A percentile compares a stretch with the other conserved stretches of the same genome.
Evolutionary conservation across 768 basidiomycete genomes (phyloP).

Genomic region (Atractiella rhizophila): DNA sequence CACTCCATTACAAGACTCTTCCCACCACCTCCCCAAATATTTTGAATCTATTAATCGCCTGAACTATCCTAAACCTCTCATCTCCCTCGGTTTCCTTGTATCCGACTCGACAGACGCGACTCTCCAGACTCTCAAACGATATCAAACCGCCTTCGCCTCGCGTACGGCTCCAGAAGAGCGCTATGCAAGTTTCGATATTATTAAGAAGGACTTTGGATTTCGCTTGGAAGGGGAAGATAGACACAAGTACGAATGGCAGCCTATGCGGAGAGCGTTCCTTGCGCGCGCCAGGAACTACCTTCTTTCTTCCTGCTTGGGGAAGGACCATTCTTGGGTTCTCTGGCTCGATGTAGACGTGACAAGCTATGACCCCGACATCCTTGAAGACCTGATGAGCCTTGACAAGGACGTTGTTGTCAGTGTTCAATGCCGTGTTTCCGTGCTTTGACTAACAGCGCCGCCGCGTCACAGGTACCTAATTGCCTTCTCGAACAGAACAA

Average conservation of each 20-base stretch:
- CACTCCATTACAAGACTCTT: conserved; percentile 6
- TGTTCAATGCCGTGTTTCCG: too few species aligned
- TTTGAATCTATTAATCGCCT: conserved; percentile 3
- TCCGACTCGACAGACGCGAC: conserved; percentile 5
- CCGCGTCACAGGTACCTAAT: neutral
- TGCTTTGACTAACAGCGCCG: neutral
- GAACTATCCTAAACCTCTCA: conserved; percentile 1
- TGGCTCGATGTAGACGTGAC: conserved; percentile 10
- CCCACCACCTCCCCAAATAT: conserved; percentile 5
- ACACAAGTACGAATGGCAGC: conserved; percentile 7
- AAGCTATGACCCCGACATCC: conserved; percentile 5
- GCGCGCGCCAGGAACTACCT: conserved; percentile 7
- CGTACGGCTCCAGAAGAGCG: neutral
- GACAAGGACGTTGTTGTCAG: conserved; percentile 3
- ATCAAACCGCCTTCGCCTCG: neutral
- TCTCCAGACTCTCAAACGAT: neutral
- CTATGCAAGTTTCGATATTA: conserved; percentile 5
- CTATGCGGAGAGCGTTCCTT: conserved; percentile 4
- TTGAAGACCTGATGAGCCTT: conserved; percentile 5
- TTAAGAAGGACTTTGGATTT: conserved; percentile 5
- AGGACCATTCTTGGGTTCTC: conserved; percentile 5
- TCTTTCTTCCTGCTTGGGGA: neutral
- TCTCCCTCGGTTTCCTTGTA: conserved; percentile 10
- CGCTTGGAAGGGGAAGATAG: neutral
- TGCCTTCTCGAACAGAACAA: conserved; percentile 1